These are phyloP conservation scores for Massariosphaeria phaeospora DNA, from an alignment of 495 filamentous ascomycete species.

Conservation along the genomic window DNA sequence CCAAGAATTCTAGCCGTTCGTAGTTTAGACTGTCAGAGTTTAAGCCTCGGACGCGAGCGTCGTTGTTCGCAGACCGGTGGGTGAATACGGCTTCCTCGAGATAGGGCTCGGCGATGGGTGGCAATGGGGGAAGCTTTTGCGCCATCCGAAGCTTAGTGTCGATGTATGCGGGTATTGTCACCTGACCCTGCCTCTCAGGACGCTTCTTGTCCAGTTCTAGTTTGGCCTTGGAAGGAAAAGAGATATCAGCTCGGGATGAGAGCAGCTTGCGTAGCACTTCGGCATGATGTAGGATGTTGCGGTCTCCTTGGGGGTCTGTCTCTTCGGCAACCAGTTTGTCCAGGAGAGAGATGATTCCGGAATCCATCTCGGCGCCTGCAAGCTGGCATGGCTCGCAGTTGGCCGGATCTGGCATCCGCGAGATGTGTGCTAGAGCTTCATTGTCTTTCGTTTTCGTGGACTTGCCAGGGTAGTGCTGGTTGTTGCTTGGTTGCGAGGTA, in stretches of 20 bases:
- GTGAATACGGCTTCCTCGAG: conserved; percentile 63
- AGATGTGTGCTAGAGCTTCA: neutral
- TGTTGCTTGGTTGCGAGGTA: neutral
- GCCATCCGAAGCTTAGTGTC: neutral
- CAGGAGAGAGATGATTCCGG: conserved; percentile 16
- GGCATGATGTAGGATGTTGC: conserved; percentile 20
- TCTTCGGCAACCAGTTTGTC: conserved; percentile 19
- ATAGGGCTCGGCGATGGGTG: conserved; percentile 51
- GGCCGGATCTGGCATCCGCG: conserved; percentile 6
- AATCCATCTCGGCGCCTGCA: conserved; percentile 12
- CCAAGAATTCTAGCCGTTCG: conserved; percentile 43
- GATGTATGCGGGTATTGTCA: conserved; percentile 15
- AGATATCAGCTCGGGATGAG: neutral
- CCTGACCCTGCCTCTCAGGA: neutral
- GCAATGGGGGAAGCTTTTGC: conserved; percentile 49
- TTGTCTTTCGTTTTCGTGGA: neutral
- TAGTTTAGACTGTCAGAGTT: conserved; percentile 17
- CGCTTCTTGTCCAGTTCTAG: conserved; percentile 13
- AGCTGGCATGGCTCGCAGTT: conserved; percentile 16
- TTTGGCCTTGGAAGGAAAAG: neutral
- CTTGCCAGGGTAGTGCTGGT: neutral
- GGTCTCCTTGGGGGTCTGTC: neutral
- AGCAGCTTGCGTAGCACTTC: conserved; percentile 9
- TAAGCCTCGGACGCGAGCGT: neutral
- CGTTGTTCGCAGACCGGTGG: conserved; percentile 41